Base-by-base conservation (phyloP, 495 filamentous ascomycete species). In the Usnea hakonensis region DNA sequence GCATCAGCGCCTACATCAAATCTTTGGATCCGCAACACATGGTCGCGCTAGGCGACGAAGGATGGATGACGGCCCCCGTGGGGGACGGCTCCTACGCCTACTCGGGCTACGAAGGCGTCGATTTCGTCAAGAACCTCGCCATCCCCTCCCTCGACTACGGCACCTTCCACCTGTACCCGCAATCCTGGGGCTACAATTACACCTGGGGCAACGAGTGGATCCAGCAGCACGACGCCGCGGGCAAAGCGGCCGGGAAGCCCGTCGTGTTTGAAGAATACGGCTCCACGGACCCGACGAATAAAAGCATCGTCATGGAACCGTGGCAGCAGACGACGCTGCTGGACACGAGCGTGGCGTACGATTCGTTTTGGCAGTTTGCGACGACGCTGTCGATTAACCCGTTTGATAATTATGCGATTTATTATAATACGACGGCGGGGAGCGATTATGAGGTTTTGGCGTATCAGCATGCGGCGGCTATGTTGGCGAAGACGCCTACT, bases 191-290 rank as follows among this genome's bases (percentile, higher is more conserved):
- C 32, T 73, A 69, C 1, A 64, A 70, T 26, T 60, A 73, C 58
- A 66, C 67, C 58, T 82, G 78, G 76, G 81, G 80, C 9, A 77
- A 78, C 43, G 73, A 75, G 54, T 89, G 86, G 86, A 78, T 89
- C 62, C 72, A 71, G 5, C 78, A 85, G 55, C 86, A 90, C 62
- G 83, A 79, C 2, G 76, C 72, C 0, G 76, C 81, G 1, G 84
- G 83, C 59, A 72, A 72, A 38, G 78, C 77, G 13, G 79, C 77
- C 11, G 79, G 79, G 26, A 89, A 89, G 72, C 85, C 87, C 0
- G 86, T 87, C 46, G 75, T 89, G 26, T 78, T 86, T 55, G 87
- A 90, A 65, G 87, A 89, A 69, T 89, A 89, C 64, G 85, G 58
- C 10, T 61, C 64, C 4, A 55, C 64, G 5, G 55, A 57, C 33